Evolutionary conservation across 2,329 filamentous ascomycete species (phyloP).

Genomic region (Fusarium domesticum): DNA sequence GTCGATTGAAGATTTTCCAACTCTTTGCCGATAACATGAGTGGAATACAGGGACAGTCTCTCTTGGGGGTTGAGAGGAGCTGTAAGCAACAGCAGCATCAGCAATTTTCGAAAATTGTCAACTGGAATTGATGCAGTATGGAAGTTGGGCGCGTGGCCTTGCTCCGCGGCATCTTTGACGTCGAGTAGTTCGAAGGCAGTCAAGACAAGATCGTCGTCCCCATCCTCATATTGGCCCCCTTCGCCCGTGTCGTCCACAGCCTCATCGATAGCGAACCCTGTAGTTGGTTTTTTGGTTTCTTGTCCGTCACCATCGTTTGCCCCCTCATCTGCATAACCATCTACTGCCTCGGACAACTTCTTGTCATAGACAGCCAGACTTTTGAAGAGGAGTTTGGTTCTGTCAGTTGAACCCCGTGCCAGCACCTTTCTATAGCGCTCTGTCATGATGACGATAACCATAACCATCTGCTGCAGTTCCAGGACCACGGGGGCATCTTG

Average conservation of each 20-base stretch:
- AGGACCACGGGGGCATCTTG: slow-evolving; percentile 67
- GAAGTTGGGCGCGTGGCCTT: slow-evolving; percentile 48
- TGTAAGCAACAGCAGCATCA: slow-evolving; percentile 67
- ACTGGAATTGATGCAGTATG: slow-evolving; percentile 68
- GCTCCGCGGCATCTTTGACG: slow-evolving; percentile 58
- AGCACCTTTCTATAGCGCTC: slow-evolving; percentile 65
- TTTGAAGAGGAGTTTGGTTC: slow-evolving; percentile 65
- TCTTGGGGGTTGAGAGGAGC: slow-evolving; percentile 65
- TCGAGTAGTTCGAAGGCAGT: slow-evolving; percentile 68
- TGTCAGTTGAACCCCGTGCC: slow-evolving; percentile 53
- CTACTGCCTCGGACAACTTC: slow-evolving; percentile 38
- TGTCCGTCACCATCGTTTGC: slow-evolving; percentile 1
- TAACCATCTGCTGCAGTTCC: slow-evolving; percentile 66
- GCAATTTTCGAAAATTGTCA: slow-evolving; percentile 67
- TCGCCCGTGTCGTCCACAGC: slow-evolving; percentile 37
- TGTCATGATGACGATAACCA: slow-evolving; percentile 70
- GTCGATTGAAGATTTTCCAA: slow-evolving; percentile 58
- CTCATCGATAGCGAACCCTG: slow-evolving; percentile 47
- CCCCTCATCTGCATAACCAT: neutral
- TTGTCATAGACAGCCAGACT: slow-evolving; percentile 71
- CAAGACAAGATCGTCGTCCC: slow-evolving; percentile 62
- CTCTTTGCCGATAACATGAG: slow-evolving; percentile 53
- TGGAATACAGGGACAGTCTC: slow-evolving; percentile 58
- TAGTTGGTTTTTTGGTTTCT: slow-evolving; percentile 16
- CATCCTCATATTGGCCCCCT: slow-evolving; percentile 41